These are phyloP conservation scores for Trifolium fragiferum DNA, from an alignment of 306 rosid genomes.

Conservation along the genomic window DNA sequence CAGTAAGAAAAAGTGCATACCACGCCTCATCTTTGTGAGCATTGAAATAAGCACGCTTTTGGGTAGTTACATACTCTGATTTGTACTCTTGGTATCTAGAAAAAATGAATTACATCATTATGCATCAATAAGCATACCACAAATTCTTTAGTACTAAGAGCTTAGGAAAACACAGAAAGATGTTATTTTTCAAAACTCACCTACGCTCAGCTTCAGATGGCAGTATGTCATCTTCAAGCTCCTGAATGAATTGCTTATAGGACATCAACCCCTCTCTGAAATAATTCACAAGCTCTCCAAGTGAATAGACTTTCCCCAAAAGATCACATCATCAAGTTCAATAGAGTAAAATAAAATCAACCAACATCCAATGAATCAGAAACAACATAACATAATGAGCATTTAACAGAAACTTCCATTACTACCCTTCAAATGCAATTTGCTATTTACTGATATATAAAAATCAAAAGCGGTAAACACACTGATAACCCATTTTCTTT, in stretches of 20 bases:
- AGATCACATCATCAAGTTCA: conserved; percentile 13
- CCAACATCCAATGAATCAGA: conserved; percentile 9
- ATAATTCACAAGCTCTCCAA: conserved; percentile 41
- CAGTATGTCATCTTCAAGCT: conserved; percentile 95
- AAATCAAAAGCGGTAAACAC: neutral
- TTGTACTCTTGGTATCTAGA: conserved; percentile 92
- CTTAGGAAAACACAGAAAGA: conserved; percentile 10
- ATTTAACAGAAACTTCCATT: neutral
- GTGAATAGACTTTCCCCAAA: conserved; percentile 23
- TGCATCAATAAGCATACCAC: conserved; percentile 4
- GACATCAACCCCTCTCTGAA: conserved; percentile 99
- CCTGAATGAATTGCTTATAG: conserved; percentile 98
- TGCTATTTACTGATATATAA: neutral
- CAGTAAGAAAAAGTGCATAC: conserved; percentile 46
- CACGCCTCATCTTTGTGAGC: conserved; percentile 95
- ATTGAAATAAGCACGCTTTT: conserved; percentile 84
- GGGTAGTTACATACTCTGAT: conserved; percentile 93
- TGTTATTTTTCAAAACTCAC: conserved; percentile 47
- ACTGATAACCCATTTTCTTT: neutral
- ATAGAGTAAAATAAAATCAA: conserved; percentile 15
- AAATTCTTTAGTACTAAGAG: conserved; percentile 17
- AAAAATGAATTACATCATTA: conserved; percentile 19
- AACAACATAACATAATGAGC: conserved; percentile 8
- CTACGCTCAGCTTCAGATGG: conserved; percentile 99
- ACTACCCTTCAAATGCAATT: conserved; percentile 9